Evolutionary conservation across 257 asterid species (phyloP), one percentile per base, ranked within the genome.

Genomic region (Solanum lycopersicoides): DNA sequence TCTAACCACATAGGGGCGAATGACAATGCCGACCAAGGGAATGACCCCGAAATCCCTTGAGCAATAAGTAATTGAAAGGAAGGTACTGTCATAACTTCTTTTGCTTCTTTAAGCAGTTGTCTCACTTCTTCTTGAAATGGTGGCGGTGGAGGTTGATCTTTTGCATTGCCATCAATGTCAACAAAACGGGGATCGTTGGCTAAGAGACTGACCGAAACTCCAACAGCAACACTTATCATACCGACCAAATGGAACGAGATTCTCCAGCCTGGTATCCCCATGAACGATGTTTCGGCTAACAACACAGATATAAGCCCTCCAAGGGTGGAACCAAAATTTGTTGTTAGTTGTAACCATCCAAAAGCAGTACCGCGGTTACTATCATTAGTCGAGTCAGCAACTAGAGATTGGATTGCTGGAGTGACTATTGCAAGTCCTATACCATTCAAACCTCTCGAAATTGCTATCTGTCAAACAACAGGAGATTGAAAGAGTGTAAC

Each of bases 231-330:
- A 72, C 99, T 96, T 76, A 96, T 20, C 15, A 93, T n/a, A 34
- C 93, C 99, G 28, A 96, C 97, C 21, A 96, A 83, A 90, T 94
- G 98, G 88, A 96, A 96, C 15, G 98, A 95, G 4, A 96, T 87
- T 88, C 98, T 91, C 99, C 99, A 96, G 50, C 99, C 99, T 1
- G 98, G 93, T 32, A 96, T 93, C 13, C 99, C 99, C 92, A 93
- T 76, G 89, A 94, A 84, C 3, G 98, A 74, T 4, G 95, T 87
- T 68, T 95, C 91, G 76, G 99, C 98, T 18, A 96, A 47, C 2
- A 96, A 88, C 53, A 95, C 93, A 2, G 98, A 92, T 34, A 91
- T 8, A 25, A 94, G 92, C 4, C 99, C 99, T 13, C 98, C 99
- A 56, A 95, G 92, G 39, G 95, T 93, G 73, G 97, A 93, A 9